Evolutionary conservation across 805 yeast genomes (phyloP).

Genomic region (Tetrapisispora pingtungensis): DNA sequence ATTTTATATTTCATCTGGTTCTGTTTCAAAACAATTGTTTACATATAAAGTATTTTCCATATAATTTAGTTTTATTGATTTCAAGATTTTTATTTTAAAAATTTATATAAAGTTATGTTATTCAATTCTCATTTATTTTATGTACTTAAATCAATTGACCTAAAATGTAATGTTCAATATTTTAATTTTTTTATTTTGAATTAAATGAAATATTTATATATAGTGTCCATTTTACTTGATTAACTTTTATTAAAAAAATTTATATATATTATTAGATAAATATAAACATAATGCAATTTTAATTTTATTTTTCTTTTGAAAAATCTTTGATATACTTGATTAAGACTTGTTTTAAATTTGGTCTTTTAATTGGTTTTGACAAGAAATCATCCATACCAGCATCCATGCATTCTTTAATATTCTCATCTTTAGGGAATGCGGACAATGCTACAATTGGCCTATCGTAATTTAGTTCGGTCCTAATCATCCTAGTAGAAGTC

Average conservation of each 20-base stretch:
- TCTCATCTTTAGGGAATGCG: constrained; percentile 89
- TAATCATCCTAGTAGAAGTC: constrained; percentile 64
- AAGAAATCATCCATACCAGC: constrained; percentile 90
- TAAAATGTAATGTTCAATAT: too few relatives aligned
- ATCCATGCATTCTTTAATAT: constrained; percentile 71
- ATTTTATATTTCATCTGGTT: background rate
- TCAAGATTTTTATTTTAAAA: too few relatives aligned
- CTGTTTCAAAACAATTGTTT: background rate
- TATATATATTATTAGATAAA: background rate
- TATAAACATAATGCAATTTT: background rate
- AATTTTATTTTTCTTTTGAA: background rate
- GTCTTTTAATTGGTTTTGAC: constrained; percentile 76
- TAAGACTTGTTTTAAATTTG: constrained; percentile 49
- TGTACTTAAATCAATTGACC: too few relatives aligned
- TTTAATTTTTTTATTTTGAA: too few relatives aligned
- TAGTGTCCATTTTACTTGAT: too few relatives aligned
- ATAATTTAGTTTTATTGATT: too few relatives aligned
- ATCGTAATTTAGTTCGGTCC: constrained; percentile 49
- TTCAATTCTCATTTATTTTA: too few relatives aligned
- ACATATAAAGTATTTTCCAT: background rate
- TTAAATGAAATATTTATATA: too few relatives aligned
- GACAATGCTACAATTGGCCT: constrained; percentile 89
- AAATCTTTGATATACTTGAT: constrained; percentile 16
- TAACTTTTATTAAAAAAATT: background rate
- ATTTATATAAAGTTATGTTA: too few relatives aligned